phyloP scores from a whole-genome alignment of 495 filamentous ascomycete species.

The Letharia lupina region DNA sequence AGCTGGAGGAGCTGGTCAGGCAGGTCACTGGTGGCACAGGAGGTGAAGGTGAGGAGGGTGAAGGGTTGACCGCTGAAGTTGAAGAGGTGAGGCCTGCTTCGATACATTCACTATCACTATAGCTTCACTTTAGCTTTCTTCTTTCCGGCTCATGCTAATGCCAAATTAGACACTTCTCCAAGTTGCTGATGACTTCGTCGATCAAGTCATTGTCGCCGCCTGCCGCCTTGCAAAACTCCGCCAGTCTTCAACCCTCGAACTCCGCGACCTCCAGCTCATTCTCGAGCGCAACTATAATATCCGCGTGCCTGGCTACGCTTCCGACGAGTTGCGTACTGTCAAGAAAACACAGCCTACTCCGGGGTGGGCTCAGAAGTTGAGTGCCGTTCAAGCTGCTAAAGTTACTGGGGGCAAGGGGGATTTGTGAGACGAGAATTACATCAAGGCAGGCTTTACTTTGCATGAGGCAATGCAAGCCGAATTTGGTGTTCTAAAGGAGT shows the following conservation, averaged over 20 bases:
- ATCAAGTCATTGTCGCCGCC: constrained; percentile 74
- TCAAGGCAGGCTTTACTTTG: background rate
- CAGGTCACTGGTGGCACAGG: constrained; percentile 80
- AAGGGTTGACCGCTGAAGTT: constrained; percentile 74
- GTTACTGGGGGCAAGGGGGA: constrained; percentile 38
- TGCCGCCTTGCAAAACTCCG: constrained; percentile 90
- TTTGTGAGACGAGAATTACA: constrained; percentile 7
- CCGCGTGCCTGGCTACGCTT: constrained; percentile 87
- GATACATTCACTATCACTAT: background rate
- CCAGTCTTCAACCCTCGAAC: constrained; percentile 77
- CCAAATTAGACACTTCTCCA: constrained; percentile 65
- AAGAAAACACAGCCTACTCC: constrained; percentile 80
- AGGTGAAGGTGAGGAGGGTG: constrained; percentile 56
- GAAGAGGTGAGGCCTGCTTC: constrained; percentile 64
- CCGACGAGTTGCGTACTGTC: constrained; percentile 88
- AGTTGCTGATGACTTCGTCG: constrained; percentile 90
- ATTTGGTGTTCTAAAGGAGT: background rate
- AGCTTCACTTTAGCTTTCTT: background rate
- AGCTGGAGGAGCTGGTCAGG: constrained; percentile 87
- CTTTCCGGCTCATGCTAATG: constrained; percentile 7
- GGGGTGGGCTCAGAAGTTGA: constrained; percentile 92
- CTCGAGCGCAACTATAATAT: constrained; percentile 98
- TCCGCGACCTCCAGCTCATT: constrained; percentile 88
- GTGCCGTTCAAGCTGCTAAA: constrained; percentile 89
- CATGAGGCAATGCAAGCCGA: background rate